Percentiles rank a stretch among this genome's conserved stretches.
phyloP scores from a whole-genome alignment of 2,329 filamentous ascomycete genomes.

The Emmonsia crescens region DNA sequence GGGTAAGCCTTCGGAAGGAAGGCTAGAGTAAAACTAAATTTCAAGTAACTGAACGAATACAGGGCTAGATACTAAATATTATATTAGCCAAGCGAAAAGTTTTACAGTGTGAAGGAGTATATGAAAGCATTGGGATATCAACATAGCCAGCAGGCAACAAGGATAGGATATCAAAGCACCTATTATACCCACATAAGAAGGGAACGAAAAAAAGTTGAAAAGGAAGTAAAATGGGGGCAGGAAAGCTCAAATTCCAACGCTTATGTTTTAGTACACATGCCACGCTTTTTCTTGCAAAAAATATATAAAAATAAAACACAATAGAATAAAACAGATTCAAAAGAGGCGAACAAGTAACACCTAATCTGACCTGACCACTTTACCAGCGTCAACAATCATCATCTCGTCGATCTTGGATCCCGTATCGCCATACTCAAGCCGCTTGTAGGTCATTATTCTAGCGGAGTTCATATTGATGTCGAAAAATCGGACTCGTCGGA shows the following conservation, averaged over 20 bases:
- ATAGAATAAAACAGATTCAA: not conserved
- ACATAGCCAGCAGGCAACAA: not conserved
- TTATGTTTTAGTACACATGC: not conserved
- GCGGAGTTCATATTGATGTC: conserved; percentile 89
- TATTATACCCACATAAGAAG: not conserved
- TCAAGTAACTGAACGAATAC: not conserved
- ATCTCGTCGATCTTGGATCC: conserved; percentile 46
- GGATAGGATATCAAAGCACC: not conserved
- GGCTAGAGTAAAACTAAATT: not conserved
- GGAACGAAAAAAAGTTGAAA: not conserved
- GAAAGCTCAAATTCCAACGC: not conserved
- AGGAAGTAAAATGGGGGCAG: not conserved
- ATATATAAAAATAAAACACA: not conserved
- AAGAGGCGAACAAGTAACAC: not conserved
- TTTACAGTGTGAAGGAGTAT: not conserved
- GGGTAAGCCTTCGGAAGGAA: not conserved
- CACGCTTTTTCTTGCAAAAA: not conserved
- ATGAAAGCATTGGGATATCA: not conserved
- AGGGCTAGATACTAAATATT: not conserved
- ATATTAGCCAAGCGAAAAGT: not conserved
- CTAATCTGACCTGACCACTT: conserved; percentile 31
- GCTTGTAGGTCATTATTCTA: conserved; percentile 83
- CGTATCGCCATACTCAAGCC: conserved; percentile 57
- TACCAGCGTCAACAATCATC: conserved; percentile 50
- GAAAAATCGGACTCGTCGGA: conserved; percentile 76